Evolutionary conservation across 345 rosid genomes (phyloP).

Genomic region (Heritiera littoralis): DNA sequence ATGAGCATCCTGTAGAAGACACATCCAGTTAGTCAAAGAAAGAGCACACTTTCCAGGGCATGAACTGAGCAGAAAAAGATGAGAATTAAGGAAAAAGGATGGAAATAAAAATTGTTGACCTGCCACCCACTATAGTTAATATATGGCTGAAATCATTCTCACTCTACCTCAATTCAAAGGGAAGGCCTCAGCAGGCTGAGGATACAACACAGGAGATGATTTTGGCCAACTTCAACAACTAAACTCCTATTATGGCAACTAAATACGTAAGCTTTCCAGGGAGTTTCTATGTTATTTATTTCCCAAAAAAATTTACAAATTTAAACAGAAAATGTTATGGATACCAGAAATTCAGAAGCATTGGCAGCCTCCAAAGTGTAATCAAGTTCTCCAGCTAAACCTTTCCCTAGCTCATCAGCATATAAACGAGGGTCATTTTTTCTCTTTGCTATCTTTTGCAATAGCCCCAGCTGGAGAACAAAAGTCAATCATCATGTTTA

Average conservation of each 20-base stretch:
- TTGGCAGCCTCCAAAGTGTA: constrained; percentile 84
- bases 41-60: constrained; percentile 6
- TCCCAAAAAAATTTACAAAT: background rate
- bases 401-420: constrained; percentile 97
- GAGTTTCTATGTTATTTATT: background rate
- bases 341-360: constrained; percentile 82
- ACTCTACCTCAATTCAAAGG: background rate
- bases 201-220: background rate
- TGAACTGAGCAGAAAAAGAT: background rate
- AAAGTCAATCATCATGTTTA: constrained; percentile 14
- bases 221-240: background rate
- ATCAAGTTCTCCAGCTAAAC: constrained; percentile 92
- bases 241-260: constrained; percentile 1
- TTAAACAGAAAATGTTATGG: constrained; percentile 9
- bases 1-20: constrained; percentile 73
- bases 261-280: constrained; percentile 4
- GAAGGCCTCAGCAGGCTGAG: constrained; percentile 8
- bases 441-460: constrained; percentile 87
- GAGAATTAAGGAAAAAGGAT: background rate
- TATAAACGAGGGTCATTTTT: constrained; percentile 81
- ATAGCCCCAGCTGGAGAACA: constrained; percentile 66
- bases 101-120: background rate
- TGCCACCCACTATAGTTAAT: background rate
- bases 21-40: constrained; percentile 29
- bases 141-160: background rate